Base-by-base conservation (phyloP, 2,329 filamentous ascomycete species). In the Chaetomiaceae sp. region DNA sequence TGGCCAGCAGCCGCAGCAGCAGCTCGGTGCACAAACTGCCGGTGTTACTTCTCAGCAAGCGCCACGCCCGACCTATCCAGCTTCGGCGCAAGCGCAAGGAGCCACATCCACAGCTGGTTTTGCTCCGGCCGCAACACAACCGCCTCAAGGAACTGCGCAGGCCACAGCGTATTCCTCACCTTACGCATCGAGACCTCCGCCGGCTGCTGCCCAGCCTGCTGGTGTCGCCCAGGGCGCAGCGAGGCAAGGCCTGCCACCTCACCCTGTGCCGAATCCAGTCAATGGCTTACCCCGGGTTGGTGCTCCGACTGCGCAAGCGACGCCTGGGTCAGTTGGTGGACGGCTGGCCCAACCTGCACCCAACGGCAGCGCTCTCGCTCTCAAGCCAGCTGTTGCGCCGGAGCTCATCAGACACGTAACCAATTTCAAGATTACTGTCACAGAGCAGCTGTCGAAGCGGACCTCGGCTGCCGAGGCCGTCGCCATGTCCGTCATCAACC, bases 401-500 rank as follows among this genome's bases (percentile, higher is more conserved):
- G 69, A 70, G 31, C 64, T 79, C 1, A 64, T 74, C 20, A 60
- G 65, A 6, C 71, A 73, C 14, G 69, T 80, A 17, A 68, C 71
- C 31, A 69, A 69, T 17, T 72, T 80, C 63, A 77, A 76, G 60
- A 71, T 72, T 11, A 73, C 75, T 9, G 67, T 80, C 15, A 69
- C 74, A 11, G 69, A 72, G 47, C 75, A 76, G 52, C 68, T 79
- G 38, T 69, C 69, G 46, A 73, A 72, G 56, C 71, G 72, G 1
- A 68, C 70, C 14, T 69, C 69, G 23, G 69, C 72, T 52, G 69
- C 75, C 15, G 72, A 78, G 53, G 73, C 71, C 22, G 72, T 79
- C 22, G 74, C 78, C 55, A 77, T 79, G 71, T 78, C 76, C 6
- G 77, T 77, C 12, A 67, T 80, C 56, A 79, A 79, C 57, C 75